phyloP scores from a whole-genome alignment of 106 monocot genomes.

The Platanthera zijinensis region DNA sequence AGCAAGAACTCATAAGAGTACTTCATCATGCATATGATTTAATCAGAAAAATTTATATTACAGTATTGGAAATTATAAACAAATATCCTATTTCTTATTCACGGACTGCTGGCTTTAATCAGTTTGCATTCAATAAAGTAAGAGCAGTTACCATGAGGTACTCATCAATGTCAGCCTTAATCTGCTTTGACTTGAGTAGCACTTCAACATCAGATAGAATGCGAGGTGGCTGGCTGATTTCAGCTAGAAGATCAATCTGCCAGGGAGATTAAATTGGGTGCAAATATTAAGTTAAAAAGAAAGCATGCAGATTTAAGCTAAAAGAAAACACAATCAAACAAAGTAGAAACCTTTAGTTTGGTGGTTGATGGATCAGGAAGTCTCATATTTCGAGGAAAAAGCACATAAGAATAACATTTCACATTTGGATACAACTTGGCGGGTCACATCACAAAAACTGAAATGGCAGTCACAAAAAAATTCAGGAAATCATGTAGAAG shows the following conservation, averaged over 20 bases:
- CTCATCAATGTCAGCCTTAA: no score
- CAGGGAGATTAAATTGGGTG: no score
- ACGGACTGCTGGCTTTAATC: not conserved
- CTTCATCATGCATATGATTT: not conserved
- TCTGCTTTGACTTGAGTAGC: no score
- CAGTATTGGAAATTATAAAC: not conserved
- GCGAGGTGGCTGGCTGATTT: no score
- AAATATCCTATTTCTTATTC: not conserved
- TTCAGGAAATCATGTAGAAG: constrained; percentile 95
- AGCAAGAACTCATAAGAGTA: not conserved
- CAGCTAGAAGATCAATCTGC: no score
- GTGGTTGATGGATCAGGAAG: constrained; percentile 93
- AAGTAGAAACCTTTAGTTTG: constrained; percentile 61
- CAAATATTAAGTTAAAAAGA: no score
- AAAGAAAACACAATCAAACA: not conserved
- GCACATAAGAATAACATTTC: constrained; percentile 98
- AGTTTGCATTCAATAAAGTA: not conserved
- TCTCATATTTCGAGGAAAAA: constrained; percentile 90
- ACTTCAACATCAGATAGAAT: no score
- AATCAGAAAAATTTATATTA: not conserved
- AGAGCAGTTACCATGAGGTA: constrained; percentile 66
- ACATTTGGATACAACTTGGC: constrained; percentile 89
- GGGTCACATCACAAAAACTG: constrained; percentile 97
- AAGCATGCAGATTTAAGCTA: no score
- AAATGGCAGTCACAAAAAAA: constrained; percentile 97